Conservation (phyloP, 768 basidiomycete species). For the Panaeolus cyanescens region DNA sequence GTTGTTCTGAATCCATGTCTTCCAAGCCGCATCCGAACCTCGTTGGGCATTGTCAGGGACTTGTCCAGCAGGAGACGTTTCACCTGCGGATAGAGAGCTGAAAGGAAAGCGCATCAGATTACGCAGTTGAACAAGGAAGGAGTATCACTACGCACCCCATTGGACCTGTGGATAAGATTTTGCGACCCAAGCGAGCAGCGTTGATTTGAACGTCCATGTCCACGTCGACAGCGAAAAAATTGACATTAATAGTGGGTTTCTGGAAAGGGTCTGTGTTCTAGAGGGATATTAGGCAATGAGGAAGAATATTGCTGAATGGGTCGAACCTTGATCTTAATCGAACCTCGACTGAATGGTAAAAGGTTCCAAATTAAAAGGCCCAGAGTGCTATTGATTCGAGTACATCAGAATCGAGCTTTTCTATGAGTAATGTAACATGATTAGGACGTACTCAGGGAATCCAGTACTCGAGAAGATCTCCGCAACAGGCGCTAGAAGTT, state of each 20-base stretch:
- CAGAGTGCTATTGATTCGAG: not conserved
- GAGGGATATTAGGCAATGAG: not conserved
- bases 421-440: not conserved
- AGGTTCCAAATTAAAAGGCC: not conserved
- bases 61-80: no score
- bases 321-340: conserved; percentile 1
- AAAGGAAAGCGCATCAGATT: not conserved
- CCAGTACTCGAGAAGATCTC: conserved; percentile 5
- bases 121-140: not conserved
- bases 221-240: not conserved
- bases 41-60: conserved; percentile 46
- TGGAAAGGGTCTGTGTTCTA: not conserved
- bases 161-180: not conserved
- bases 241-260: conserved; percentile 3
- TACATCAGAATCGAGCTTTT: not conserved
- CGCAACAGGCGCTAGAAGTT: conserved; percentile 4
- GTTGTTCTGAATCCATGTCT: conserved; percentile 37
- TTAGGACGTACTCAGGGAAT: conserved; percentile 4
- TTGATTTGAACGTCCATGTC: not conserved
- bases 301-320: not conserved
- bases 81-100: not conserved
- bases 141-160: not conserved
- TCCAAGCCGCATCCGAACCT: conserved; percentile 48
- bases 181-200: not conserved
- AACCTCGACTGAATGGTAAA: conserved; percentile 3